These are phyloP conservation scores for Clitopilus hobsonii DNA, from an alignment of 768 basidiomycete species.

Conservation along the genomic window DNA sequence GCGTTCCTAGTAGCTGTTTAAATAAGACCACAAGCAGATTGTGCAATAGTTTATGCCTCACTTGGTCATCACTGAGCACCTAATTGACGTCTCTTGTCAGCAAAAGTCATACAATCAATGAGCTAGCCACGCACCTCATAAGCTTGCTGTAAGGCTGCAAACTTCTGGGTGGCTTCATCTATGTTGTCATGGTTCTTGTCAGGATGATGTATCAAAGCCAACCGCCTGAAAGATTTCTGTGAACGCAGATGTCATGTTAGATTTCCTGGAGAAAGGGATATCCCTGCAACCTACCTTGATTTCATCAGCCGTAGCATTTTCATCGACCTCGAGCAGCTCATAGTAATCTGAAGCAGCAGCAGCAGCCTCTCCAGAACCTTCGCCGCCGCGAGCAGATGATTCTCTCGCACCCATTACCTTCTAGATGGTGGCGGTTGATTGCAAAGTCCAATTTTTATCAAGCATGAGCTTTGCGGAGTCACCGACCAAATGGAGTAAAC, in stretches of 20 bases:
- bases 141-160: conserved; percentile 87
- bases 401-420: conserved; percentile 63
- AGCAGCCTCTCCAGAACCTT: conserved; percentile 11
- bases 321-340: conserved; percentile 72
- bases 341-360: conserved; percentile 64
- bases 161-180: conserved; percentile 83
- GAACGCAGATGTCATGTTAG: not conserved
- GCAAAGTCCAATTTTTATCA: not conserved
- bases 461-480: not conserved
- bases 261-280: not conserved
- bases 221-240: conserved; percentile 77
- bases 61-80: conserved; percentile 95
- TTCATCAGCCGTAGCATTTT: conserved; percentile 80
- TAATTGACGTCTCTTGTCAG: conserved; percentile 19
- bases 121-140: conserved; percentile 67
- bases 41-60: conserved; percentile 27
- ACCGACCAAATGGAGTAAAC: not conserved
- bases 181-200: conserved; percentile 83
- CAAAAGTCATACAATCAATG: not conserved
- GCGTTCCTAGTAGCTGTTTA: conserved; percentile 68
- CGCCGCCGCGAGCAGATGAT: conserved; percentile 41
- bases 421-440: not conserved
- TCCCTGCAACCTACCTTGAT: conserved; percentile 70
- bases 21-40: conserved; percentile 10
- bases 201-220: conserved; percentile 83